Evolutionary conservation across 257 asterid species (phyloP), one percentile per base, ranked within the genome.

Genomic region (Paulownia fortunei): DNA sequence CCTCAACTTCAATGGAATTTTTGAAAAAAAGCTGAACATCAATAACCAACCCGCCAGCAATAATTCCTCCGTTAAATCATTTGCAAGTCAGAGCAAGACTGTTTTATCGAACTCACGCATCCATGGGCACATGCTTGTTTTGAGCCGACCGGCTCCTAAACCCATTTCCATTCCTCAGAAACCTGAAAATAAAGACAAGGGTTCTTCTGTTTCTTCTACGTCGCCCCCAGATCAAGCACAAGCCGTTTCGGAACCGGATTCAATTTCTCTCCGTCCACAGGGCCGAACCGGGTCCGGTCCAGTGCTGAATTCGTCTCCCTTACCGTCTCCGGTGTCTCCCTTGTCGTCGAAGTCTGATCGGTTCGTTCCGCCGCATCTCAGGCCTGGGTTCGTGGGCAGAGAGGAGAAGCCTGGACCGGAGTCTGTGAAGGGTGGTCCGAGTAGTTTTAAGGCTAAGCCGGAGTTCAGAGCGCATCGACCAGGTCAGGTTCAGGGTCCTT

Each of bases 51-150:
- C 81, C 37, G 44, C 76, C 81, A 77, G 47, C 74, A 76, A 62
- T 79, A 76, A 7, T 56, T 73, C 94, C 30, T 71, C 87, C 39
- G 67, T 87, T 2, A 84, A 82, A 37, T 81, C 89, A 0, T 59
- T 78, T 13, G 13, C 81, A 5, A 79, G 75, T 83, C 85, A 82
- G 66, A 80, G 68, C 62, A 90, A 87, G 51, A 81, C 88, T 21
- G 66, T 66, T 6, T 34, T 84, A 10, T 76, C 97, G 0, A 92
- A 90, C 74, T 88, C 97, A 1, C 88, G 93, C 64, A 92, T 90
- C 85, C 97, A 92, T 88, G 96, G 97, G 27, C 89, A 92, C 52
- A 92, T 92, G 97, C 93, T 92, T 69, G 97, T 92, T 39, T 74
- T 92, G 83, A 92, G 85, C 83, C 90, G 93, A 24, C 96, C 96